Base-by-base conservation (phyloP, 2,329 filamentous ascomycete species). In the Sphaerulina musiva region DNA sequence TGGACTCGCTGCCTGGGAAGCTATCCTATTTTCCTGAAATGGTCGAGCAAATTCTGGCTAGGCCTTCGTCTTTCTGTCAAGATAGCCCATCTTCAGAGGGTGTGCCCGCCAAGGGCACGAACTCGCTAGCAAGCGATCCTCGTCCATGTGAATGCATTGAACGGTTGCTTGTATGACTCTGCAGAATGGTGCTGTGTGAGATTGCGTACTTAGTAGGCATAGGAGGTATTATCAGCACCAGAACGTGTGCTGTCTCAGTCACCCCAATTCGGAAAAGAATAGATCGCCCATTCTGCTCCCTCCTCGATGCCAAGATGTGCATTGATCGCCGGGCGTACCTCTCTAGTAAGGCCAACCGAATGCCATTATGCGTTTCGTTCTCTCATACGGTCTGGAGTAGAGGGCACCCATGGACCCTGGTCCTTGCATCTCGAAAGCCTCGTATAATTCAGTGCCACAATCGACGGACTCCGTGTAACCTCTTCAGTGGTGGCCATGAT, bases 341-440 rank as follows among this genome's bases (percentile, higher is more conserved):
- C 9, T 54, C 52, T 2, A 54, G 40, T 3, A 54, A 14, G 6
- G 47, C 34, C 41, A 41, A 50, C 3, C 34, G 42, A 29, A 29
- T 54, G 46, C 36, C 44, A 32, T 9, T 39, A 12, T 8, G 17
- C 11, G 17, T 26, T 23, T 46, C 41, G 9, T 31, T 26, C 14
- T 50, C 41, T 6, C 47, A 23, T 4, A 39, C 23, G 40, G 50
- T 46, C 42, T 54, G 41, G 6, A 54, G 46, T 32, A 50, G 52
- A 9, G 50, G n/a, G 26, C 52, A 51, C 10, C 20, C 3, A 4
- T 20, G 20, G 20, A 20, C 3, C 47, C 46, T 5, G 47, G 41
- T 7, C 50, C 52, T n/a, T 51, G 46, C 17, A 20, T 26, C 8
- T 38, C 14, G 17, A 49, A 50, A 10, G 32, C 31, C 12, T 42